Base-by-base conservation (phyloP, 176 grass and related monocot genomes). In the Otatea glauca region DNA sequence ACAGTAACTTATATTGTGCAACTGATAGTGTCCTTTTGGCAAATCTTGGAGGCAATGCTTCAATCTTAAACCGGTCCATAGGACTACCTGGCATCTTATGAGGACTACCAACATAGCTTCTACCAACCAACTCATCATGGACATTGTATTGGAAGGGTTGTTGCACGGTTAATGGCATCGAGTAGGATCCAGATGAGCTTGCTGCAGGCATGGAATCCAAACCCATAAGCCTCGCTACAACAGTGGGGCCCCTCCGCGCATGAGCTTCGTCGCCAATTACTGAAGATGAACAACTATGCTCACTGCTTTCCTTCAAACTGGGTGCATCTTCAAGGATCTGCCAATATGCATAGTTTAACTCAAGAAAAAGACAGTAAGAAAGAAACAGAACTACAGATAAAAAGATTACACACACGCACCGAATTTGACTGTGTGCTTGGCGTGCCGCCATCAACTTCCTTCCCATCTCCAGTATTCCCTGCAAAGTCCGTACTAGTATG, bases 221-320 rank as follows among this genome's bases (percentile, higher is more conserved):
- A 81, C 96, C 96, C 96, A 99, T 96, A 81, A 99, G 91, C 77
- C 93, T 86, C 47, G 93, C 93, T 23, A 99, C 96, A 4, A 96
- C 91, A 50, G 93, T 91, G 13, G 93, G 88, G 45, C 86, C 71
- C 63, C 75, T 92, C 62, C 70, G 86, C 2, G 16, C 43, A 72
- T 60, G 88, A 77, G 80, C 81, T 90, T 94, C 93, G 56, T 91
- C 90, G 43, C 94, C 93, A 20, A 81, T 72, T 0, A 89, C 88
- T 25, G 96, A 99, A 66, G 91, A 96, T 21, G 93, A 80, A 53
- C 83, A 94, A 32, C 90, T 92, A 53, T 88, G 88, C 13, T 94
- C 92, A 29, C 90, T 92, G 71, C 85, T 94, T 83, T 83, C 91
- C 74, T 75, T 96, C 67, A 92, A 34, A 76, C 83, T 96, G 6